phyloP scores from a whole-genome alignment of 2,329 filamentous ascomycete species.

The Penicillium aurantiogriseum region DNA sequence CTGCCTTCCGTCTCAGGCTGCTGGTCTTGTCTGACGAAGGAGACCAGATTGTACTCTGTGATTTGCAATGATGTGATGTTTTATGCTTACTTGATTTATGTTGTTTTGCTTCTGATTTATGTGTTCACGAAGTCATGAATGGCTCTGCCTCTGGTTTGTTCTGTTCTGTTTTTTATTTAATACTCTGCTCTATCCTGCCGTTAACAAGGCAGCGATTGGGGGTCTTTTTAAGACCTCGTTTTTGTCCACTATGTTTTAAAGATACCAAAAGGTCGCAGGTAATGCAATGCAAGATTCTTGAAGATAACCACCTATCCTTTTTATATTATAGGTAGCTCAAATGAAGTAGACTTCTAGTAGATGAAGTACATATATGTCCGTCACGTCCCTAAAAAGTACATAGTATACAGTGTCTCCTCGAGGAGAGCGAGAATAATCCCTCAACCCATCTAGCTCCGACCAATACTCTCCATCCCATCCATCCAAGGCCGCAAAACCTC shows the following conservation, averaged over 20 bases:
- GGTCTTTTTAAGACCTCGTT: background rate
- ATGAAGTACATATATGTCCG: background rate
- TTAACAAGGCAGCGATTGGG: background rate
- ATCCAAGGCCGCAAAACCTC: conserved; percentile 80
- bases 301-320: background rate
- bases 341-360: background rate
- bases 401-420: background rate
- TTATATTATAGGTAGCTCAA: background rate
- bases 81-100: conserved; percentile 15
- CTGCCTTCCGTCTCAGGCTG: conserved; percentile 6
- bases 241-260: background rate
- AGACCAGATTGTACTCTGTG: conserved; percentile 2
- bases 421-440: background rate
- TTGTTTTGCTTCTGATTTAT: conserved; percentile 13
- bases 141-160: background rate
- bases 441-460: conserved; percentile 16
- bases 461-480: conserved; percentile 69
- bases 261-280: background rate
- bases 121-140: conserved; percentile 24
- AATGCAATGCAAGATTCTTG: background rate
- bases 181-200: background rate
- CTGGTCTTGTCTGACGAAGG: conserved; percentile 12
- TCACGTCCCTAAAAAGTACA: background rate
- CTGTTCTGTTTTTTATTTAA: background rate
- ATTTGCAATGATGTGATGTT: conserved; percentile 20